A percentile compares a stretch with the other conserved stretches of the same genome.
phyloP scores from a whole-genome alignment of 441 rosid genomes.

The Sinapis alba region DNA sequence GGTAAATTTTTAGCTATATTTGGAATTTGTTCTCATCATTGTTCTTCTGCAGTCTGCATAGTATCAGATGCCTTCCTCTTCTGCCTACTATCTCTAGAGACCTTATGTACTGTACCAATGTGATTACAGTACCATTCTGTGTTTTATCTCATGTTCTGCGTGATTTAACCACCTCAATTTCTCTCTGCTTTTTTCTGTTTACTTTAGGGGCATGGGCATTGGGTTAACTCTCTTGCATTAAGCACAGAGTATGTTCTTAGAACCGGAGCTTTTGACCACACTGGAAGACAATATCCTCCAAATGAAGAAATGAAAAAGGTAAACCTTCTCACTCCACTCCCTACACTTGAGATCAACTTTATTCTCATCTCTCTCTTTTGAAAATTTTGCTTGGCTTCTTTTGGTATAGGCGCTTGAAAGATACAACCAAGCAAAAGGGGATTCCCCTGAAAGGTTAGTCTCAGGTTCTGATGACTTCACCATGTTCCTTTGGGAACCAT shows the following conservation, averaged over 20 bases:
- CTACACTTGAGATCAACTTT: neutral
- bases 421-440: conserved; percentile 81
- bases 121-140: neutral
- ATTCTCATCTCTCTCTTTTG: conserved; percentile 17
- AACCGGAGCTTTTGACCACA: conserved; percentile 96
- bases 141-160: neutral
- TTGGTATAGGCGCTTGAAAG: conserved; percentile 69
- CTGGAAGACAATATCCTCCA: conserved; percentile 72
- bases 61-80: conserved; percentile 1
- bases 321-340: conserved; percentile 29
- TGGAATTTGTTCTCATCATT: neutral
- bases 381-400: too few relatives aligned
- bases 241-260: conserved; percentile 97
- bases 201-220: conserved; percentile 94
- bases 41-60: neutral
- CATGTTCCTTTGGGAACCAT: conserved; percentile 98
- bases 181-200: neutral
- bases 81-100: neutral
- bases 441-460: conserved; percentile 86
- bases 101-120: neutral
- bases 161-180: neutral
- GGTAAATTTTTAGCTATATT: conserved; percentile 46
- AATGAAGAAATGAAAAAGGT: conserved; percentile 93
- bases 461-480: conserved; percentile 98
- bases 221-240: conserved; percentile 96